Evolutionary conservation across 108 stramenopile species (phyloP), one percentile per base, ranked within the genome.

Genomic region (Stephanodiscus triporus): DNA sequence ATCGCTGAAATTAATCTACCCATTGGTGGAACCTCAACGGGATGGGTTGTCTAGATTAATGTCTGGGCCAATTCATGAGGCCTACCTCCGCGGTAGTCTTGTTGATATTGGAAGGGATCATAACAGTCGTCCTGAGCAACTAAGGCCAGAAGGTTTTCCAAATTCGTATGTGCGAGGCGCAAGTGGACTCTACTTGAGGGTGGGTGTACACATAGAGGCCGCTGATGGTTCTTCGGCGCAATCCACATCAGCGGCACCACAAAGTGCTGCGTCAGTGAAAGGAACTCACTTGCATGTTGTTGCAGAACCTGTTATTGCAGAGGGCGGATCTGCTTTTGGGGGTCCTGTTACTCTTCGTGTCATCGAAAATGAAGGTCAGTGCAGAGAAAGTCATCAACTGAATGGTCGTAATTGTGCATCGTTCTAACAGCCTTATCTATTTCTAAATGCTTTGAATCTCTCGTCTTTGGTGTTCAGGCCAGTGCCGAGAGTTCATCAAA

Each of bases 121-220:
- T 20, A 61, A 53, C 19, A 85, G 89, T 48, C 80, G 82, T 22
- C 50, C 85, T 24, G 78, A 84, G 22, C 77, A 87, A 43, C 87
- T 90, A 29, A 83, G 87, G 17, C 90, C 91, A 17, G 94, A 92
- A 70, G 91, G 91, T n/a, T 95, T 92, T 66, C 94, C 94, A 1
- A 95, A 95, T 77, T 91, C 90, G 8, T 95, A 81, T 69, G 90
- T 95, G 4, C 77, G 88, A 45, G 94, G 91, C 19, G 72, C 89
- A 13, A 87, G 88, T 20, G 76, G 82, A 29, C 67, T 92, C n/a
- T 91, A 91, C 63, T 62, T 92, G 23, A 86, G 90, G 26, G 89
- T 93, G 14, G 94, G 94, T 16, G 90, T 82, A 14, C 90, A 95
- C 57, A 90, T 95, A 2, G 94, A 95, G 70, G 78, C 85, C 16